Evolutionary conservation across 164 flowering plant species (phyloP), one percentile per base, ranked within the genome.

Genomic region (Tetrastigma voinierianum): DNA sequence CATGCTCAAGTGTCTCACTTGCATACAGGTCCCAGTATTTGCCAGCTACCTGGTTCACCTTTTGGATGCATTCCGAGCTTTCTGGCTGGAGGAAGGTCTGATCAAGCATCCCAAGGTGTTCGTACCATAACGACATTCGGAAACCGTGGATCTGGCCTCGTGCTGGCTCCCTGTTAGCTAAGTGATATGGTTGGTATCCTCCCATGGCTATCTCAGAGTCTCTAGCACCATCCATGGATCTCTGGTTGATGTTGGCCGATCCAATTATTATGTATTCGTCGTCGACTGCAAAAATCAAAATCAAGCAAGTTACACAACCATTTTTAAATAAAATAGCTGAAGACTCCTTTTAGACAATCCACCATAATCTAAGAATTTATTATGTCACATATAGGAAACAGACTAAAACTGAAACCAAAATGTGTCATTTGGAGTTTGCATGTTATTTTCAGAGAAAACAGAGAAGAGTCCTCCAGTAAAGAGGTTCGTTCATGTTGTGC

Each of bases 161-260:
- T 46, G 86, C 83, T 20, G 82, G 81, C 56, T 77, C 69, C 54
- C 71, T 66, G 46, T 48, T 43, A 10, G 82, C 54, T 20, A 85
- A 20, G 51, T 85, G 87, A 67, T 77, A 59, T 51, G 85, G 89
- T 49, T 85, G 89, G 73, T 76, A 85, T 23, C 72, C 85, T 56
- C 85, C 85, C 85, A 83, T 83, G 7, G 87, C 87, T 57, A 83
- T 83, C 77, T 83, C 87, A 3, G 87, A 79, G 79, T 83, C 87
- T 65, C 85, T 75, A 2, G 87, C 81, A 48, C 87, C 87, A 69
- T 85, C 89, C 89, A 85, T 85, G 18, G 89, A 85, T 63, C 89
- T 60, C 77, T 85, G 85, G 78, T 86, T 86, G 79, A 86, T 86
- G 74, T 83, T 83, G 55, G 86, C 86, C 19, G 86, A 83, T 59